A percentile compares a stretch with the other conserved stretches of the same genome.
phyloP scores from a whole-genome alignment of 169 alveolate species.

The Cryptosporidium viatorum region DNA sequence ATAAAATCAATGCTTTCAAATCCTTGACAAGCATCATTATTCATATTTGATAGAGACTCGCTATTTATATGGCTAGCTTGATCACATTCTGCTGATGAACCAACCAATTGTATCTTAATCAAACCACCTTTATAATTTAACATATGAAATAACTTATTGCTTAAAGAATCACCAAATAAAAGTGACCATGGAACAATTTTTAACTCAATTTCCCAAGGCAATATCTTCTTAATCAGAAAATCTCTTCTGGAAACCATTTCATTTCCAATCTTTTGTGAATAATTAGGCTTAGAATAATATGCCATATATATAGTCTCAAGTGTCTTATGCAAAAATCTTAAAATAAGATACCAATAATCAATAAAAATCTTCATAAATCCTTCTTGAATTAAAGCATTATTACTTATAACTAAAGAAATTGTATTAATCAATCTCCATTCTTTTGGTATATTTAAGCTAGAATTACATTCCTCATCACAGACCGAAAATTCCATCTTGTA shows the following conservation, averaged over 20 bases:
- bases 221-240: not conserved
- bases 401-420: not conserved
- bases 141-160: not conserved
- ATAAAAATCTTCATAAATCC: not conserved
- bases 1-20: not conserved
- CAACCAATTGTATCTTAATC: not conserved
- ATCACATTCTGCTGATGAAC: not conserved
- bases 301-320: constrained; percentile 34
- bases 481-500: constrained; percentile 13
- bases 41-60: not conserved
- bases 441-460: not conserved
- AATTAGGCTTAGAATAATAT: constrained; percentile 46
- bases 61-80: too few relatives aligned
- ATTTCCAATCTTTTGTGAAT: not conserved
- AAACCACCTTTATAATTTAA: constrained; percentile 17
- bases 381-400: not conserved
- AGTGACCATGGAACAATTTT: constrained; percentile 39
- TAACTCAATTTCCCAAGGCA: constrained; percentile 60
- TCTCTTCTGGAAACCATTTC: constrained; percentile 19
- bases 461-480: not conserved
- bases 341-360: constrained; percentile 18
- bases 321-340: constrained; percentile 10
- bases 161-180: constrained; percentile 32
- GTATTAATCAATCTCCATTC: not conserved
- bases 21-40: not conserved